Conservation (phyloP, 1,139 yeast genomes). For the Meyerozyma athensensis region DNA sequence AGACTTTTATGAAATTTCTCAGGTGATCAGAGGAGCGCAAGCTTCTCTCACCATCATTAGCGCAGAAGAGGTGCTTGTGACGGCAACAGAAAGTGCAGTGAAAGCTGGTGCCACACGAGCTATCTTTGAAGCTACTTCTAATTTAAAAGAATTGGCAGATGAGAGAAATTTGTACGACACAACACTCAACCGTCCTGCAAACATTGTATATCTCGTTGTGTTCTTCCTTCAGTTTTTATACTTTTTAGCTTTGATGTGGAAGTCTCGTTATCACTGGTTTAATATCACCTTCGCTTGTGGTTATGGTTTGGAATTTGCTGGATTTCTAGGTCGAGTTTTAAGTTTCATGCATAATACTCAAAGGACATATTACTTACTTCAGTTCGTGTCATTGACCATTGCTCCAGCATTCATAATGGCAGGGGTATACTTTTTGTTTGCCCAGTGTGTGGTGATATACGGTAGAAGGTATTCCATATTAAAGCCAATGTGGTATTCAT, state of each 20-base stretch:
- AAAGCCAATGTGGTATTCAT: conserved; percentile 32
- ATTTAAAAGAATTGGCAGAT: conserved; percentile 19
- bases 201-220: conserved; percentile 10
- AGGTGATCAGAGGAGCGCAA: conserved; percentile 25
- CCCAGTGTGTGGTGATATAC: conserved; percentile 28
- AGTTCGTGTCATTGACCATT: conserved; percentile 30
- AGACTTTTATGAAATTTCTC: conserved; percentile 14
- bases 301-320: conserved; percentile 10
- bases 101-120: conserved; percentile 27
- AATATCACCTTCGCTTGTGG: conserved; percentile 14
- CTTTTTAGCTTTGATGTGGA: conserved; percentile 9
- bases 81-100: conserved; percentile 31
- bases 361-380: conserved; percentile 24
- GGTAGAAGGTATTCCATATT: conserved; percentile 24
- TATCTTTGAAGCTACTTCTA: conserved; percentile 28
- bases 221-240: conserved; percentile 10
- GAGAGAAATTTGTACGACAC: conserved; percentile 32
- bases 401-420: conserved; percentile 42
- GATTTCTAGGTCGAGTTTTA: conserved; percentile 14
- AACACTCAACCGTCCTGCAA: conserved; percentile 15
- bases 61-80: conserved; percentile 30
- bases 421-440: conserved; percentile 32
- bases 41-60: conserved; percentile 33
- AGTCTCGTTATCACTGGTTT: conserved; percentile 14
- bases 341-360: conserved; percentile 17